Evolutionary conservation across 345 rosid genomes (phyloP), one percentile per base, ranked within the genome.

Genomic region (Hibiscus syriacus): DNA sequence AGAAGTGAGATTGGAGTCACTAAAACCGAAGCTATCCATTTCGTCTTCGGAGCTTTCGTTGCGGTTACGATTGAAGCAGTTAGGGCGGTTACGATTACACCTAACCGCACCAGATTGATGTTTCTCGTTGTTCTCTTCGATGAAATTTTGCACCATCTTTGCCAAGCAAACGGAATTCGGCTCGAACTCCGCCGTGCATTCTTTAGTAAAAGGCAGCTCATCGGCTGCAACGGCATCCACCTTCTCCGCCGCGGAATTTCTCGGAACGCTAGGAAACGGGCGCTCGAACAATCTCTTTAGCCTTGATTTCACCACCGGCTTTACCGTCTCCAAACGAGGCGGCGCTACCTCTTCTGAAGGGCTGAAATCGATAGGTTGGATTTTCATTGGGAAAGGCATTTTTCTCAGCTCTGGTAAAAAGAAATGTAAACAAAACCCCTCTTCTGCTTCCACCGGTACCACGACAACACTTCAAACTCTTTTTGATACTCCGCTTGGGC

Each of bases 251-350:
- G 80, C 58, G 8, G 81, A 71, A 67, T 76, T 84, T 72, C 79
- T 81, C 53, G 82, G 11, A 14, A 68, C 69, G 71, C 55, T 67
- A 68, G 64, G 64, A 80, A 90, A 90, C 76, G 82, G 98, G 27
- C 86, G 87, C 79, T 92, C 98, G 30, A 92, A 90, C 38, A 92
- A 86, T 76, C 95, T 87, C 82, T 86, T 90, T 50, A 92, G 61
- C 56, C 90, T 78, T 45, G 97, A 92, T 78, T 88, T 92, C 67
- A 74, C 84, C 71, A 76, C 85, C 19, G 89, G 92, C 73, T 77
- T 85, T 39, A 67, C 81, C 45, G 83, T 65, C 80, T 86, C 86
- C 19, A 72, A 75, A 57, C 72, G 78, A 32, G 72, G 39, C 20
- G 61, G 53, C 2, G 52, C 22, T 19, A 25, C 13, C 30, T 79